Conservation (phyloP, 2,329 filamentous ascomycete genomes). For the Paramyrothecium roridum region DNA sequence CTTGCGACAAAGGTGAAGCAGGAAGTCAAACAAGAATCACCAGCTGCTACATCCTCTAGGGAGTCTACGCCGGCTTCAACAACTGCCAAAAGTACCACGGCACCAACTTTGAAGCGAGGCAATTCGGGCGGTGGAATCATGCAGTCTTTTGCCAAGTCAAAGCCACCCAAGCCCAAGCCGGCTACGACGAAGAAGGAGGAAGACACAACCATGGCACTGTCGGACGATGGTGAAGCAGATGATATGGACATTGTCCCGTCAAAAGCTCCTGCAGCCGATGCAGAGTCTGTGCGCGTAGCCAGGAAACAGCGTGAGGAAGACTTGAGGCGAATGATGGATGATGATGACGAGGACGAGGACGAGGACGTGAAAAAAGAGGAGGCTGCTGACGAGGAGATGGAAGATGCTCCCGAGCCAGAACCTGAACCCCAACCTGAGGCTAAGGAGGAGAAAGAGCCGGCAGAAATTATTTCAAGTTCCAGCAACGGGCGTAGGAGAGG, state of each 20-base stretch:
- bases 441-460: constrained; percentile 39
- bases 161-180: constrained; percentile 47
- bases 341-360: constrained; percentile 47
- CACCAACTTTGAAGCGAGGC: constrained; percentile 50
- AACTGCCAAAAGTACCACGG: constrained; percentile 25
- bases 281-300: constrained; percentile 21
- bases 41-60: constrained; percentile 15
- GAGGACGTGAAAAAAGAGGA: constrained; percentile 47
- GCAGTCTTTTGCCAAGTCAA: constrained; percentile 71
- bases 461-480: constrained; percentile 51
- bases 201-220: constrained; percentile 26
- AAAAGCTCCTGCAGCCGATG: constrained; percentile 18
- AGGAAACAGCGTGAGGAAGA: constrained; percentile 35
- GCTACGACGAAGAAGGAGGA: constrained; percentile 22
- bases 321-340: constrained; percentile 47
- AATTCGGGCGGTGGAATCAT: constrained; percentile 61
- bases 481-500: constrained; percentile 68
- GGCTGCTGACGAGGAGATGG: constrained; percentile 34
- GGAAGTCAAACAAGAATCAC: constrained; percentile 14
- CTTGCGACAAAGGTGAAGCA: constrained; percentile 22
- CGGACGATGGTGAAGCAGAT: constrained; percentile 38
- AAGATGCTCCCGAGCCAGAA: constrained; percentile 34
- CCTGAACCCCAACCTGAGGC: constrained; percentile 25
- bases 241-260: constrained; percentile 27
- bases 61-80: constrained; percentile 20